phyloP scores from a whole-genome alignment of 2,329 filamentous ascomycete species.

The Ceratocystis eucalypticola region DNA sequence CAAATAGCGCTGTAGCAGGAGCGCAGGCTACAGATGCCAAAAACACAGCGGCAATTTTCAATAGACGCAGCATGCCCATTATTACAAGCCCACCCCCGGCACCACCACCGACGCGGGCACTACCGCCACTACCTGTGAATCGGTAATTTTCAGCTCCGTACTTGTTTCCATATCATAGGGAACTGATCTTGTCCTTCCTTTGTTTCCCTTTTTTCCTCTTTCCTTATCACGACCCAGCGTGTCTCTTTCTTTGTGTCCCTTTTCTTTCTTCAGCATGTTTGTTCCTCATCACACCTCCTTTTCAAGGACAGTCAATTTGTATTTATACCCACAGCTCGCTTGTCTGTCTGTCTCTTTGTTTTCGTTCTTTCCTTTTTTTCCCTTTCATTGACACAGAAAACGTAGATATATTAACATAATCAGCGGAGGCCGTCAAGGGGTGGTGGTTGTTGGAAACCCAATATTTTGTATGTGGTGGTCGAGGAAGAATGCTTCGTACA shows the following conservation, averaged over 20 bases:
- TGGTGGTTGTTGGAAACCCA: not conserved
- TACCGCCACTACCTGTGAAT: constrained; percentile 39
- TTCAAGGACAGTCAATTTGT: constrained; percentile 2
- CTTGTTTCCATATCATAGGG: not conserved
- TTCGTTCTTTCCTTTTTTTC: not conserved
- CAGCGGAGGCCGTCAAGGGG: not conserved
- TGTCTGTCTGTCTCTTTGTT: not conserved
- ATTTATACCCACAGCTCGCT: not conserved
- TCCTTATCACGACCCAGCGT: not conserved
- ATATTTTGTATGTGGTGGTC: not conserved
- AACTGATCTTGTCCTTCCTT: not conserved
- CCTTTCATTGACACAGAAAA: not conserved
- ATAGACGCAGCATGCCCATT: constrained; percentile 38
- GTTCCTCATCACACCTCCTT: too few species aligned
- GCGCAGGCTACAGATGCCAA: not conserved
- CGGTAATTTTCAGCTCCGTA: not conserved
- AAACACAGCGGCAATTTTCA: constrained; percentile 21
- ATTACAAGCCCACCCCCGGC: constrained; percentile 38
- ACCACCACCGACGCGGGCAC: constrained; percentile 41
- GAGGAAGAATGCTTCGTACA: too few species aligned
- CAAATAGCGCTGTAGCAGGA: not conserved
- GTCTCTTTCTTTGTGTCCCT: not conserved
- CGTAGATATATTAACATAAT: not conserved
- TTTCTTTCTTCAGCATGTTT: not conserved
- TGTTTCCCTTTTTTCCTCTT: not conserved